Evolutionary conservation across 345 rosid genomes (phyloP).

Genomic region (Murraya paniculata): DNA sequence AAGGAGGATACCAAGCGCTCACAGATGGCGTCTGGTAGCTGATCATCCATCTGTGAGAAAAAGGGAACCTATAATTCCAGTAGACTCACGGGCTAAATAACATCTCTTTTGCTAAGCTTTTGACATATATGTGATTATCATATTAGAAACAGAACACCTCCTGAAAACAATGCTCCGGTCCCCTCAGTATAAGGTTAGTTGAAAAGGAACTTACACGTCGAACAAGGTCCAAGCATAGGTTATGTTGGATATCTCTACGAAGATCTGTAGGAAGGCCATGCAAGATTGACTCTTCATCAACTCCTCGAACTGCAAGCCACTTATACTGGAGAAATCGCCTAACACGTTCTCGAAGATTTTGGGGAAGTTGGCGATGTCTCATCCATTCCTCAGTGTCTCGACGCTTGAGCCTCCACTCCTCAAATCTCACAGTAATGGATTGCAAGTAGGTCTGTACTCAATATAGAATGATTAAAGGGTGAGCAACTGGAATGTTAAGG

Average conservation of each 20-base stretch:
- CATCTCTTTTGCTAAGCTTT: neutral
- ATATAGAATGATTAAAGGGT: neutral
- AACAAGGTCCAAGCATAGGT: constrained; percentile 56
- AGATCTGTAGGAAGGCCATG: constrained; percentile 43
- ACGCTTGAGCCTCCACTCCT: constrained; percentile 60
- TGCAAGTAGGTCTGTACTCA: constrained; percentile 49
- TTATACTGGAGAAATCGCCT: constrained; percentile 47
- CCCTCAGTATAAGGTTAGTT: neutral
- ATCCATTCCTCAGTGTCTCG: constrained; percentile 63
- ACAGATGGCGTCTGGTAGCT: constrained; percentile 51
- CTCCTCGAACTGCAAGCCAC: constrained; percentile 57
- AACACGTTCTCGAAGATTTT: constrained; percentile 38
- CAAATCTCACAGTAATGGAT: constrained; percentile 51
- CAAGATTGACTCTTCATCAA: constrained; percentile 48
- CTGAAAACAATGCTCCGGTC: neutral
- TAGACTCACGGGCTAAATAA: neutral
- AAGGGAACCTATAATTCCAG: constrained; percentile 43
- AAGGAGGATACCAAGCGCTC: constrained; percentile 45
- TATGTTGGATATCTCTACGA: constrained; percentile 51
- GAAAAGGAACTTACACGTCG: constrained; percentile 38
- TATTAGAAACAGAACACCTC: neutral
- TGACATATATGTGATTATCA: neutral
- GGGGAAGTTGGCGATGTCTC: constrained; percentile 55
- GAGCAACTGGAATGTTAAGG: neutral
- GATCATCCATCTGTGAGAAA: constrained; percentile 59